phyloP scores from a whole-genome alignment of 495 filamentous ascomycete species.

The Pyronema domesticum region DNA sequence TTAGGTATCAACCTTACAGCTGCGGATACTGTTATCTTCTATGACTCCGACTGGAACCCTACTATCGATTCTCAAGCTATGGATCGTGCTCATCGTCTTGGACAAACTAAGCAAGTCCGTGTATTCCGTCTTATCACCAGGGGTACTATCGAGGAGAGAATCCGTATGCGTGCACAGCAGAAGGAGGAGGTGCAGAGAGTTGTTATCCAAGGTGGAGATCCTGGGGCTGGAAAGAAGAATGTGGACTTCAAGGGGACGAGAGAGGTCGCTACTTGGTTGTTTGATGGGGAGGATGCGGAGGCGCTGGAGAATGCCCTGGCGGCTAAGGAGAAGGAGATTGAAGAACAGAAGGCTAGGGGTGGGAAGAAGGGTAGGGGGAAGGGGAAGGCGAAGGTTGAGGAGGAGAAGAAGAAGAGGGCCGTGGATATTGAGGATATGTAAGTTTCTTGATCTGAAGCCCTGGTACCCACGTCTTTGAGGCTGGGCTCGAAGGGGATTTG shows the following conservation, averaged over 20 bases:
- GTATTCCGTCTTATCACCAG: constrained; percentile 96
- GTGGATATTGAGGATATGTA: constrained; percentile 25
- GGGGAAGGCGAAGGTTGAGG: constrained; percentile 40
- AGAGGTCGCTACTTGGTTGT: constrained; percentile 24
- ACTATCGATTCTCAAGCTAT: constrained; percentile 97
- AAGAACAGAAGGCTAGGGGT: constrained; percentile 22
- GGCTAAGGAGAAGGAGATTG: constrained; percentile 21
- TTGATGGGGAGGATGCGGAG: constrained; percentile 23
- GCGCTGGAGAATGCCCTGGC: constrained; percentile 29
- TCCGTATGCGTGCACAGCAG: constrained; percentile 89
- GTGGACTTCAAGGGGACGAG: constrained; percentile 33
- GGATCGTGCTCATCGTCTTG: constrained; percentile 95
- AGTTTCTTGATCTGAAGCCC: neutral
- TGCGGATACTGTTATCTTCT: constrained; percentile 89
- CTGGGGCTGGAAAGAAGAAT: constrained; percentile 38
- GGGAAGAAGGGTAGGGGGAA: constrained; percentile 37
- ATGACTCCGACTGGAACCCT: constrained; percentile 98
- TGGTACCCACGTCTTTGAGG: no score
- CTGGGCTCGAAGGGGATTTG: no score
- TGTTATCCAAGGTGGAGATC: constrained; percentile 80
- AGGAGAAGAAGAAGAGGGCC: constrained; percentile 38
- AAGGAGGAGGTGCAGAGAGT: constrained; percentile 99
- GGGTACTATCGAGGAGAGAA: constrained; percentile 94
- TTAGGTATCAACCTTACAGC: constrained; percentile 93
- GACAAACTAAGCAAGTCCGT: constrained; percentile 87